These are phyloP conservation scores for Aspergillus sojae DNA, from an alignment of 2,329 filamentous ascomycete genomes.

Conservation along the genomic window DNA sequence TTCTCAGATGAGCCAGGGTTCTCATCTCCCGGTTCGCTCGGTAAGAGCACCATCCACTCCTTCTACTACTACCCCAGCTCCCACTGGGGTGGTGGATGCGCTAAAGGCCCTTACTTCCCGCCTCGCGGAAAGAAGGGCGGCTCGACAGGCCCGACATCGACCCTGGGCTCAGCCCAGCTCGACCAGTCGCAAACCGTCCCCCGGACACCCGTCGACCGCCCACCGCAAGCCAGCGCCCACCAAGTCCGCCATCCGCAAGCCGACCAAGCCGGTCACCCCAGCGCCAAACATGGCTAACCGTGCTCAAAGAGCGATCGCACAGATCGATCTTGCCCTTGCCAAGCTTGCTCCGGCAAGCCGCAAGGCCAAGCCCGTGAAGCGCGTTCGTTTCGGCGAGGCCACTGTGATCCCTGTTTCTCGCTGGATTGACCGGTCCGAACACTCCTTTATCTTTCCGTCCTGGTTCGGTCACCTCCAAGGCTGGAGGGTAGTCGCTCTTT, in stretches of 20 bases:
- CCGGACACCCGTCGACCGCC: constrained; percentile 12
- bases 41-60: constrained; percentile 8
- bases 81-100: constrained; percentile 4
- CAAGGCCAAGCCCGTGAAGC: neutral
- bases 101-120: constrained; percentile 7
- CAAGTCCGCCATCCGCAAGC: constrained; percentile 2
- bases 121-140: constrained; percentile 16
- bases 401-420: constrained; percentile 26
- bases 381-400: constrained; percentile 29
- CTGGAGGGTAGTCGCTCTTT: constrained; percentile 17
- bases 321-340: neutral
- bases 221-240: constrained; percentile 2
- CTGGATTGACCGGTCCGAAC: constrained; percentile 29
- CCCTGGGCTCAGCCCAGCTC: constrained; percentile 15
- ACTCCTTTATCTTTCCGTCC: constrained; percentile 19
- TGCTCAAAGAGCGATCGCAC: constrained; percentile 16
- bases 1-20: constrained; percentile 17
- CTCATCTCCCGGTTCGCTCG: constrained; percentile 22
- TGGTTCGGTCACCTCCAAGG: constrained; percentile 18
- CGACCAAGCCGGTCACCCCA: neutral
- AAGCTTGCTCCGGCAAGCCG: neutral
- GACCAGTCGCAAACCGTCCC: constrained; percentile 10
- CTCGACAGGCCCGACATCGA: constrained; percentile 18
- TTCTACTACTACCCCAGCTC: constrained; percentile 6
- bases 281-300: constrained; percentile 1